These are phyloP conservation scores for Globisporangium orthogonon DNA, from an alignment of 352 stramenopile genomes.

Conservation along the genomic window DNA sequence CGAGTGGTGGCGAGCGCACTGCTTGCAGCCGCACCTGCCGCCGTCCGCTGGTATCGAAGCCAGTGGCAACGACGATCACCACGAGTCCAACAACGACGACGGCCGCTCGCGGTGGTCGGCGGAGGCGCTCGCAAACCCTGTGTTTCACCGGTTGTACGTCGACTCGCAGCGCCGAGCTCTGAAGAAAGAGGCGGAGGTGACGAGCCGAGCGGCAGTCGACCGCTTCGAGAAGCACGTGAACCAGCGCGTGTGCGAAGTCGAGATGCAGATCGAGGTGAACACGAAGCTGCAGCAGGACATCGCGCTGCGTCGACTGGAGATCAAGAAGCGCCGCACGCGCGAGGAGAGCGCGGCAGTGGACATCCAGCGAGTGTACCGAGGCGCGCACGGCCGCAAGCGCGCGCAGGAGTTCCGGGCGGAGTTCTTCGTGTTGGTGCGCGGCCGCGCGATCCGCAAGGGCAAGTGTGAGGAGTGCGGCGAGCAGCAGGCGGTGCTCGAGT, in stretches of 20 bases:
- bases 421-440: slow-evolving; percentile 68
- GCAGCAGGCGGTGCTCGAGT: slow-evolving; percentile 58
- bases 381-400: slow-evolving; percentile 25
- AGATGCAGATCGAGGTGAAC: slow-evolving; percentile 49
- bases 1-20: slow-evolving; percentile 56
- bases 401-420: slow-evolving; percentile 43
- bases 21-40: slow-evolving; percentile 34
- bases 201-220: slow-evolving; percentile 10
- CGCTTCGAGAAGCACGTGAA: slow-evolving; percentile 28
- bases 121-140: slow-evolving; percentile 39
- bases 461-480: slow-evolving; percentile 71
- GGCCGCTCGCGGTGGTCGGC: slow-evolving; percentile 21
- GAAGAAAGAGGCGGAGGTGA: slow-evolving; percentile 16
- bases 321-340: slow-evolving; percentile 22
- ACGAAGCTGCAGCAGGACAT: slow-evolving; percentile 40
- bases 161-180: slow-evolving; percentile 9
- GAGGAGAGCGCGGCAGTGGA: slow-evolving; percentile 30
- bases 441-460: slow-evolving; percentile 55
- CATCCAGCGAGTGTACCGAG: slow-evolving; percentile 52
- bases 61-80: background rate
- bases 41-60: slow-evolving; percentile 2
- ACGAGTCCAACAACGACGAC: slow-evolving; percentile 13
- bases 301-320: slow-evolving; percentile 17
- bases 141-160: slow-evolving; percentile 34
- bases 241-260: slow-evolving; percentile 34